Conservation (phyloP, 2,329 filamentous ascomycete genomes). For the Alternaria arborescens region DNA sequence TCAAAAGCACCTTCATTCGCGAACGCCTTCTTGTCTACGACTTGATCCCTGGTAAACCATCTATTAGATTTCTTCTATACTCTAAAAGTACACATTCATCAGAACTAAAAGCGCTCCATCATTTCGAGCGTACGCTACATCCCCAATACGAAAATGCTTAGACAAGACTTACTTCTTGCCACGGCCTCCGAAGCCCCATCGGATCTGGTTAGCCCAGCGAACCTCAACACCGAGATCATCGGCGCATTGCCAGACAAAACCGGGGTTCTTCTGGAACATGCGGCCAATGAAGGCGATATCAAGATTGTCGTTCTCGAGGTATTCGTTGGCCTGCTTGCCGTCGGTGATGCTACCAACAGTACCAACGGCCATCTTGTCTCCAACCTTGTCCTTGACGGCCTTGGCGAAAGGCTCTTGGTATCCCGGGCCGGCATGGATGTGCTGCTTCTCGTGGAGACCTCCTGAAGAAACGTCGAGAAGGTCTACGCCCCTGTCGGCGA, state of each 20-base stretch:
- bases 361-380: slow-evolving; percentile 73
- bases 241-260: slow-evolving; percentile 77
- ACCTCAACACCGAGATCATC: slow-evolving; percentile 75
- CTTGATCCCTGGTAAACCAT: slow-evolving; percentile 23
- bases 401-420: slow-evolving; percentile 81
- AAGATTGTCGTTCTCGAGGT: slow-evolving; percentile 49
- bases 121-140: background rate
- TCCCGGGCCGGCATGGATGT: slow-evolving; percentile 67
- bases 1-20: slow-evolving; percentile 35
- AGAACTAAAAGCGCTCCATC: background rate
- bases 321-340: slow-evolving; percentile 68
- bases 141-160: background rate
- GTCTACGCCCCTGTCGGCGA: slow-evolving; percentile 79
- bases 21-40: slow-evolving; percentile 32
- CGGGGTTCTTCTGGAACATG: slow-evolving; percentile 83
- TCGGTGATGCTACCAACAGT: slow-evolving; percentile 78
- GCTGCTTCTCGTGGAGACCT: slow-evolving; percentile 71
- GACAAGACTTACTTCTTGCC: slow-evolving; percentile 50
- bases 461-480: slow-evolving; percentile 83
- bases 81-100: background rate
- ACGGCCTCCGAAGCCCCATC: slow-evolving; percentile 65
- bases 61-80: slow-evolving; percentile 11
- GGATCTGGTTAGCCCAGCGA: slow-evolving; percentile 75
- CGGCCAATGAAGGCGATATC: slow-evolving; percentile 79
- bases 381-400: slow-evolving; percentile 75